These are phyloP conservation scores for Tolypocladium ophioglossoides DNA, from an alignment of 2,329 filamentous ascomycete genomes.

Conservation along the genomic window DNA sequence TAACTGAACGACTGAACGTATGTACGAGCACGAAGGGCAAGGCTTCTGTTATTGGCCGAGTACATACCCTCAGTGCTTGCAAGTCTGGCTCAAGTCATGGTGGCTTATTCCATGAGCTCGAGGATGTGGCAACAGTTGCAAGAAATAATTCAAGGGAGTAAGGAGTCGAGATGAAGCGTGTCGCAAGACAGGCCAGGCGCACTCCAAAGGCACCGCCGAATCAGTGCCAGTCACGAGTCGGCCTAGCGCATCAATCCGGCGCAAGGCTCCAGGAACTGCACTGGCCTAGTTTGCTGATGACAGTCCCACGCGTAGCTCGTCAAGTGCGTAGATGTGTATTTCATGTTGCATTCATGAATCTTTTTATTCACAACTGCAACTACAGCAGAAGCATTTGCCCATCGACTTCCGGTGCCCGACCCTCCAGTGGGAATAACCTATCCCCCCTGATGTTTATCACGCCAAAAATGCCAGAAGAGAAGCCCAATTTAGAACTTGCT, in stretches of 20 bases:
- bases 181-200: not conserved
- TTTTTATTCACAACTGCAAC: conserved; percentile 33
- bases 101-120: not conserved
- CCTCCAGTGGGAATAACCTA: conserved; percentile 25
- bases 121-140: not conserved
- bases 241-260: not conserved
- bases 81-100: not conserved
- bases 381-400: conserved; percentile 34
- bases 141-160: not conserved
- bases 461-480: conserved; percentile 43
- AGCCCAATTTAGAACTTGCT: conserved; percentile 79
- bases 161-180: not conserved
- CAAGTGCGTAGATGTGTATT: not conserved
- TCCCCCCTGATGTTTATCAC: conserved; percentile 36
- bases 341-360: conserved; percentile 27
- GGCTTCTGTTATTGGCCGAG: too few species aligned
- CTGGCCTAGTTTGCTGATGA: not conserved
- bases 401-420: conserved; percentile 30
- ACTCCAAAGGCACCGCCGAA: not conserved
- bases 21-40: too few species aligned
- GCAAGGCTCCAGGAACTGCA: not conserved
- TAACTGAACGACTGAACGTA: too few species aligned
- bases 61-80: not conserved
- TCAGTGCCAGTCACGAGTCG: not conserved
- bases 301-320: not conserved